A percentile compares a stretch with the other conserved stretches of the same genome.
These are phyloP conservation scores for Heterotrichella gracilis DNA, from an alignment of 352 stramenopile genomes.

Conservation along the genomic window DNA sequence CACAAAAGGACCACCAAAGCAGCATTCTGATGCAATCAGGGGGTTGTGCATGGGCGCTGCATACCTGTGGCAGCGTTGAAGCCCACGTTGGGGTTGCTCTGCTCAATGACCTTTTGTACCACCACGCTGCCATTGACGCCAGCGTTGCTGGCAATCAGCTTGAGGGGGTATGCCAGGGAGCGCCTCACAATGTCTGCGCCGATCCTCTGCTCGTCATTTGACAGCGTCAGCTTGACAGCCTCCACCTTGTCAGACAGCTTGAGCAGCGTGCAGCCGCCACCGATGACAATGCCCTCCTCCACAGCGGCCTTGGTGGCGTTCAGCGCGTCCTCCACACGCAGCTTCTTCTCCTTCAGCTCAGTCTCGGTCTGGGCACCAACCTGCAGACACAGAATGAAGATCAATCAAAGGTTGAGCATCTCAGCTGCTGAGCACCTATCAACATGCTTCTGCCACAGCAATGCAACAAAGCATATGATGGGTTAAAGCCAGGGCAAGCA, in stretches of 20 bases:
- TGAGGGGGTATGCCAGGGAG: constrained; percentile 29
- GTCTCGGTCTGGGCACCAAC: constrained; percentile 43
- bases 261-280: constrained; percentile 34
- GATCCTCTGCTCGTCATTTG: constrained; percentile 31
- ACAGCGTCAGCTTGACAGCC: constrained; percentile 25
- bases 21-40: too few species aligned
- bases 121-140: background rate
- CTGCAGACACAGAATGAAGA: too few species aligned
- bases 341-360: constrained; percentile 52
- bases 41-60: too few species aligned
- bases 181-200: constrained; percentile 36
- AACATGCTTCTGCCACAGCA: too few species aligned
- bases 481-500: too few species aligned
- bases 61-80: too few species aligned
- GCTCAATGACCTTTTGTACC: background rate
- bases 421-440: too few species aligned
- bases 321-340: constrained; percentile 46
- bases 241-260: constrained; percentile 28
- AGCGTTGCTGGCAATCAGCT: constrained; percentile 27
- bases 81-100: too few species aligned
- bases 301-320: constrained; percentile 23
- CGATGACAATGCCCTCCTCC: constrained; percentile 38
- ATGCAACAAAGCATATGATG: too few species aligned
- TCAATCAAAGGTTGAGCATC: too few species aligned
- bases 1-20: too few species aligned